phyloP scores from a whole-genome alignment of 805 yeast species.

The Nakazawaea molendinolei region DNA sequence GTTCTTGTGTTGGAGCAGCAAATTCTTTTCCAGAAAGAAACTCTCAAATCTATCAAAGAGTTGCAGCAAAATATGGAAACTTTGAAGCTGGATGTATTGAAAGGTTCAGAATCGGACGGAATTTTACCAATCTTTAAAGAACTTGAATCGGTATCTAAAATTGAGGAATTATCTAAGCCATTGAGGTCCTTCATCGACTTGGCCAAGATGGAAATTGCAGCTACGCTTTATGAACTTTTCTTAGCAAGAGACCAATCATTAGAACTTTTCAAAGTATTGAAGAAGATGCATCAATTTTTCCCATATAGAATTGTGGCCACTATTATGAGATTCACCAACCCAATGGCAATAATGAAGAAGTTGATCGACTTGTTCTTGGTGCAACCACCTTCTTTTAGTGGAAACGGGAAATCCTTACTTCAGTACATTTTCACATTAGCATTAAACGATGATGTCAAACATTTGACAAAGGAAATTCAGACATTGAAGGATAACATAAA shows the following conservation, averaged over 20 bases:
- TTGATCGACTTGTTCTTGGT: constrained; percentile 78
- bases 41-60: constrained; percentile 22
- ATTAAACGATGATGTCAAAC: constrained; percentile 66
- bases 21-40: constrained; percentile 61
- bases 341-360: constrained; percentile 74
- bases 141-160: constrained; percentile 44
- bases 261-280: constrained; percentile 65
- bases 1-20: constrained; percentile 50
- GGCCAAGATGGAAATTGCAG: constrained; percentile 77
- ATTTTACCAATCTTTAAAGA: constrained; percentile 58
- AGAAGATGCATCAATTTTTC: constrained; percentile 65
- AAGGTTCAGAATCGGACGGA: constrained; percentile 36
- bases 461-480: constrained; percentile 47
- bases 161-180: constrained; percentile 58
- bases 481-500: constrained; percentile 36
- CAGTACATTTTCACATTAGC: constrained; percentile 71
- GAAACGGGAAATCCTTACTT: constrained; percentile 48
- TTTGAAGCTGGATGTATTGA: constrained; percentile 20
- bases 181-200: constrained; percentile 70
- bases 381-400: constrained; percentile 49
- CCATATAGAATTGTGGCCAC: constrained; percentile 78
- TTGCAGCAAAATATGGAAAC: constrained; percentile 37
- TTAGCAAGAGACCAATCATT: constrained; percentile 77
- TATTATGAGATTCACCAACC: constrained; percentile 78
- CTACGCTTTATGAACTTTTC: constrained; percentile 74